phyloP scores from a whole-genome alignment of 1,284 basidiomycete species.

The Ustilago esculenta region DNA sequence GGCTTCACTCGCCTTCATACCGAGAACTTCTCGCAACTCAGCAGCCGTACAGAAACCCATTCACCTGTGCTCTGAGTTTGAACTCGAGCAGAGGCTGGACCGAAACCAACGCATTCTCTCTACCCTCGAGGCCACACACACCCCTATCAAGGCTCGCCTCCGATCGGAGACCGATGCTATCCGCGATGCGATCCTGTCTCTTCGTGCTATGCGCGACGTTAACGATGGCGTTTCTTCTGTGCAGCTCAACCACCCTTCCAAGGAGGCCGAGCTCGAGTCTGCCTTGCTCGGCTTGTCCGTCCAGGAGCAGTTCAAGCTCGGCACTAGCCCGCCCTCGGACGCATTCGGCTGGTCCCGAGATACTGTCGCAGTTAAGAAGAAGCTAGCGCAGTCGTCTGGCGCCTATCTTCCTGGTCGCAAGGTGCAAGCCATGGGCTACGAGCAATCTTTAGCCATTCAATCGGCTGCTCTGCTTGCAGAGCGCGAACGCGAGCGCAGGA shows the following conservation, averaged over 20 bases:
- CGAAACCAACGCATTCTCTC: constrained; percentile 45
- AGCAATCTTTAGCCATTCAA: constrained; percentile 46
- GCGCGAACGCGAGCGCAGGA: constrained; percentile 35
- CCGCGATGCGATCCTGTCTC: constrained; percentile 31
- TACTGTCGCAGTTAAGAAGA: constrained; percentile 43
- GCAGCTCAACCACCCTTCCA: constrained; percentile 28
- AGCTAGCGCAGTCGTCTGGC: constrained; percentile 36
- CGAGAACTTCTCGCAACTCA: constrained; percentile 32
- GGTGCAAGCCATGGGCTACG: constrained; percentile 37
- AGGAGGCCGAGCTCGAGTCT: constrained; percentile 36
- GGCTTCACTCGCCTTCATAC: constrained; percentile 45
- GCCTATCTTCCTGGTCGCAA: constrained; percentile 33
- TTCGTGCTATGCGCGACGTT: constrained; percentile 36
- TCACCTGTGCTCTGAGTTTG: constrained; percentile 41
- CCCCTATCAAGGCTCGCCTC: constrained; percentile 30
- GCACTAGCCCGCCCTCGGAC: constrained; percentile 26
- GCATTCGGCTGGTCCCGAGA: constrained; percentile 41
- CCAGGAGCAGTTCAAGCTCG: constrained; percentile 8
- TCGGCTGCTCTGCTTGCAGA: constrained; percentile 40
- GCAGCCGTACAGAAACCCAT: constrained; percentile 39
- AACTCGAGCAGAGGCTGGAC: constrained; percentile 49
- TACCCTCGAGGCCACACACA: constrained; percentile 16
- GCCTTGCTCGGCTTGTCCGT: constrained; percentile 40
- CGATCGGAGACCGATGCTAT: constrained; percentile 30
- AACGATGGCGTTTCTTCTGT: constrained; percentile 31